A percentile compares a stretch with the other conserved stretches of the same genome.
These are phyloP conservation scores for Multifurca ochricompacta DNA, from an alignment of 768 basidiomycete species.

Conservation along the genomic window DNA sequence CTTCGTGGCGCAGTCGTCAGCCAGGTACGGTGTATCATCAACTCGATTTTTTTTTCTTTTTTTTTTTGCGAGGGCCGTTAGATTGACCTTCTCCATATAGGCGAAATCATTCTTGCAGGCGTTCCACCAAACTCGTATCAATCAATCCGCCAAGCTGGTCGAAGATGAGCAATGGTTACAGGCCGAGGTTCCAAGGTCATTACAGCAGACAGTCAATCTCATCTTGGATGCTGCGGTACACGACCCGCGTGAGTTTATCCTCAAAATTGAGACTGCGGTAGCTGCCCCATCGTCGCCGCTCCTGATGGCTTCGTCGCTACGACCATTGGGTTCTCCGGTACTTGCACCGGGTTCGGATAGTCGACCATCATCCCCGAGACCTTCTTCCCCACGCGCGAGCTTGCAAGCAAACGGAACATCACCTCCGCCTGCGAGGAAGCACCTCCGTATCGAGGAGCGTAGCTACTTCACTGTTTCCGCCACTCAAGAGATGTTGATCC, in stretches of 20 bases:
- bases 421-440: slow-evolving; percentile 35
- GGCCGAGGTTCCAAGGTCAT: slow-evolving; percentile 53
- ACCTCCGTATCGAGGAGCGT: slow-evolving; percentile 72
- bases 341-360: slow-evolving; percentile 21
- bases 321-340: slow-evolving; percentile 26
- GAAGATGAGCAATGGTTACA: slow-evolving; percentile 95
- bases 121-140: slow-evolving; percentile 78
- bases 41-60: too few relatives aligned
- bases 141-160: slow-evolving; percentile 78
- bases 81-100: slow-evolving; percentile 31
- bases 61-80: too few relatives aligned
- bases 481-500: slow-evolving; percentile 62
- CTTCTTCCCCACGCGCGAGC: slow-evolving; percentile 16
- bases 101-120: slow-evolving; percentile 80
- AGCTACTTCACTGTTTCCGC: slow-evolving; percentile 82
- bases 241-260: slow-evolving; percentile 64
- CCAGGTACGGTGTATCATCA: too few relatives aligned
- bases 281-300: slow-evolving; percentile 25
- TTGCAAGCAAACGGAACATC: slow-evolving; percentile 20
- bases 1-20: slow-evolving; percentile 78
- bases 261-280: slow-evolving; percentile 27
- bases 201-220: slow-evolving; percentile 67
- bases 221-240: slow-evolving; percentile 75
- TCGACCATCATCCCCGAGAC: slow-evolving; percentile 12
- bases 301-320: slow-evolving; percentile 20